phyloP scores from a whole-genome alignment of 257 asterid genomes.

The Solanum pinnatisectum region DNA sequence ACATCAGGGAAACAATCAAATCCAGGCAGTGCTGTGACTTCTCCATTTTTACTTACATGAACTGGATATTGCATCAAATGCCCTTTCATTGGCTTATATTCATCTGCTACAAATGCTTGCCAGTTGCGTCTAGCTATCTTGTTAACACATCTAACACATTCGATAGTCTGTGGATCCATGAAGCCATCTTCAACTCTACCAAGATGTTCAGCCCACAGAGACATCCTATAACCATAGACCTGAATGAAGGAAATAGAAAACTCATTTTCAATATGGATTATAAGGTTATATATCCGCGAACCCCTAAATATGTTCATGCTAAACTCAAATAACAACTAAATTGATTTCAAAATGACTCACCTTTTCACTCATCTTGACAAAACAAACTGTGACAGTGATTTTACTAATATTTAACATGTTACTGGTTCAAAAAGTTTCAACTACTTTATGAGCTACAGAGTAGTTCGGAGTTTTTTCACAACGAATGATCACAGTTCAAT shows the following conservation, averaged over 20 bases:
- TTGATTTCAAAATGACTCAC: neutral
- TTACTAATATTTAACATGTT: neutral
- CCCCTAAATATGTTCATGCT: neutral
- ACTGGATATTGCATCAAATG: constrained; percentile 69
- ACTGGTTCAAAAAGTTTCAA: neutral
- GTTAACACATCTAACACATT: constrained; percentile 46
- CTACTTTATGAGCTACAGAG: neutral
- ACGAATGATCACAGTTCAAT: neutral
- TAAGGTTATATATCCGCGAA: neutral
- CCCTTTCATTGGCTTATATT: constrained; percentile 46
- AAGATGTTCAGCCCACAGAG: constrained; percentile 84
- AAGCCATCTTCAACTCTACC: constrained; percentile 35
- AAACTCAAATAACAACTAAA: neutral
- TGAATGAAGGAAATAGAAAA: constrained; percentile 2
- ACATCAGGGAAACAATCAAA: constrained; percentile 61
- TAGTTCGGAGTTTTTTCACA: neutral
- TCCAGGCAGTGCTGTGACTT: constrained; percentile 48
- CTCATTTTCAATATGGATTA: neutral
- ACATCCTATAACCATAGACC: constrained; percentile 78
- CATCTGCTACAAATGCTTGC: constrained; percentile 38
- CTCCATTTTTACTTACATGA: constrained; percentile 34
- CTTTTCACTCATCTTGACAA: neutral
- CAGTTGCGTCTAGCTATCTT: constrained; percentile 66
- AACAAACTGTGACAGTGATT: neutral
- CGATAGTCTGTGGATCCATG: constrained; percentile 34